Evolutionary conservation across 1,284 basidiomycete genomes (phyloP).

Genomic region (Rugosomyces carneus): DNA sequence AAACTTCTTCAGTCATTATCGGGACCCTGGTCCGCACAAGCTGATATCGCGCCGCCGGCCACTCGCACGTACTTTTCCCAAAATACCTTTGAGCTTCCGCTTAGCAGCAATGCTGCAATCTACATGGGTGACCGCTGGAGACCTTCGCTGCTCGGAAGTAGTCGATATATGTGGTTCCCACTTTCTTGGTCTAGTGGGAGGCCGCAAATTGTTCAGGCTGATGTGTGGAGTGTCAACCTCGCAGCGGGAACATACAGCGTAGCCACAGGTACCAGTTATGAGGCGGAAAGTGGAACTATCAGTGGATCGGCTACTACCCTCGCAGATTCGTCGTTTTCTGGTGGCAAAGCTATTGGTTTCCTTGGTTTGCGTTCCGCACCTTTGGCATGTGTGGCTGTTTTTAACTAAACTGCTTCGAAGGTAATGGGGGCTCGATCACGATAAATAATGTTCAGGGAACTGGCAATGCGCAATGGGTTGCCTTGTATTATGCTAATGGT

Average conservation of each 20-base stretch:
- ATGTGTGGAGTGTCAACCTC: constrained; percentile 53
- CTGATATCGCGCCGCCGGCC: constrained; percentile 46
- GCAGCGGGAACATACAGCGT: constrained; percentile 45
- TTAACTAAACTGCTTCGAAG: constrained; percentile 20
- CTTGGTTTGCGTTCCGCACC: constrained; percentile 27
- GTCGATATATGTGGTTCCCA: constrained; percentile 58
- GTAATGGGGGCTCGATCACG: constrained; percentile 52
- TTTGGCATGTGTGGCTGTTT: background rate
- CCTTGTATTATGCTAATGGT: constrained; percentile 55
- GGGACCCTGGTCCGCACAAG: constrained; percentile 51
- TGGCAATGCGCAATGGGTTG: constrained; percentile 51
- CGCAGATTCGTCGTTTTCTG: constrained; percentile 43
- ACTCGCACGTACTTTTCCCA: constrained; percentile 58
- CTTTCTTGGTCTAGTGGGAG: constrained; percentile 46
- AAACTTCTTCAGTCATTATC: constrained; percentile 38
- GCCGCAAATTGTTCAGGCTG: constrained; percentile 49
- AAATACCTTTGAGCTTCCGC: constrained; percentile 49
- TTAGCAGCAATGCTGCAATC: constrained; percentile 42
- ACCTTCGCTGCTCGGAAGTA: constrained; percentile 47
- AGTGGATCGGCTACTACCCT: constrained; percentile 42
- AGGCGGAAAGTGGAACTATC: constrained; percentile 49
- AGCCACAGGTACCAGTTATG: constrained; percentile 47
- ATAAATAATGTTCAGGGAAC: constrained; percentile 53
- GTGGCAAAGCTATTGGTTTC: constrained; percentile 48
- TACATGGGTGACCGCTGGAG: constrained; percentile 67